A percentile compares a stretch with the other conserved stretches of the same genome.
These are phyloP conservation scores for Arthroderma sp. DNA, from an alignment of 2,329 filamentous ascomycete genomes.

Conservation along the genomic window DNA sequence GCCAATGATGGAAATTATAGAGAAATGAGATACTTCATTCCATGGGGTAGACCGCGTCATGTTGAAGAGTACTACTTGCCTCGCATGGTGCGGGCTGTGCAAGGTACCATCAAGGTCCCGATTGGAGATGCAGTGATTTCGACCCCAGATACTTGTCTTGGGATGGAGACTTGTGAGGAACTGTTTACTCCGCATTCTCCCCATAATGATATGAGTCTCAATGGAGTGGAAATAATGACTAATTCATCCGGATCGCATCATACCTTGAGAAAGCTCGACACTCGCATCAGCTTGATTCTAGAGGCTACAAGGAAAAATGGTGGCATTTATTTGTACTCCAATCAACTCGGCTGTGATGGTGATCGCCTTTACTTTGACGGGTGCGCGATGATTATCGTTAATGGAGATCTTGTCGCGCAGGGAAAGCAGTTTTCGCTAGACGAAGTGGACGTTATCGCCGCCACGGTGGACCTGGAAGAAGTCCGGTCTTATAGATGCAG, in stretches of 20 bases:
- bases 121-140: slow-evolving; percentile 55
- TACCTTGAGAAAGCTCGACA: slow-evolving; percentile 53
- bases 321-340: slow-evolving; percentile 42
- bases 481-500: slow-evolving; percentile 36
- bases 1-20: slow-evolving; percentile 46
- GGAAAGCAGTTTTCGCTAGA: slow-evolving; percentile 32
- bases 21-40: slow-evolving; percentile 49
- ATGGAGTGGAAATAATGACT: slow-evolving; percentile 57
- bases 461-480: slow-evolving; percentile 55
- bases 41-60: slow-evolving; percentile 40
- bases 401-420: slow-evolving; percentile 30
- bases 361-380: slow-evolving; percentile 48
- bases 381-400: slow-evolving; percentile 48
- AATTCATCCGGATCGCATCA: slow-evolving; percentile 45
- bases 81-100: slow-evolving; percentile 41
- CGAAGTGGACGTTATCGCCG: slow-evolving; percentile 50
- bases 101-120: slow-evolving; percentile 41
- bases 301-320: slow-evolving; percentile 40
- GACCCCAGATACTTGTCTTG: slow-evolving; percentile 46
- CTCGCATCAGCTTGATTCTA: slow-evolving; percentile 48
- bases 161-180: slow-evolving; percentile 37
- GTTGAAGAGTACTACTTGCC: slow-evolving; percentile 52
- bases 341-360: slow-evolving; percentile 43
- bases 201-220: slow-evolving; percentile 45
- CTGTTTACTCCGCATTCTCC: slow-evolving; percentile 45